A percentile compares a stretch with the other conserved stretches of the same genome.
phyloP scores from a whole-genome alignment of 2,329 filamentous ascomycete species.

The Ophiostoma sp. region DNA sequence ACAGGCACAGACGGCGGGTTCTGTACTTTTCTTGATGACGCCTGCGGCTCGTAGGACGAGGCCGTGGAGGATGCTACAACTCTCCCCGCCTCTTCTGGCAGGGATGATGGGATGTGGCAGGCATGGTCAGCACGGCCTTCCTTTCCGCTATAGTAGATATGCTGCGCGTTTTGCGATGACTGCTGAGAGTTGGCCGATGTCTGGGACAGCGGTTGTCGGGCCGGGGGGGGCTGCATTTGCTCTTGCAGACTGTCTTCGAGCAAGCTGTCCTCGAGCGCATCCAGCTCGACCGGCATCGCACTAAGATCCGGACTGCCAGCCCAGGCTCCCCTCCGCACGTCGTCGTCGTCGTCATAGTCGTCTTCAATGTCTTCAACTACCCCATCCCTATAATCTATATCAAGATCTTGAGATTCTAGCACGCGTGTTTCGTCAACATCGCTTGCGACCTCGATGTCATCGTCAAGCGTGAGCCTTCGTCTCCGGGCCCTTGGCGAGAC shows the following conservation, averaged over 20 bases:
- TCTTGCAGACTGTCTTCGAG: conserved; percentile 11
- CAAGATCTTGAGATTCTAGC: neutral
- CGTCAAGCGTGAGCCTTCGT: neutral
- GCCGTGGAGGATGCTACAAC: neutral
- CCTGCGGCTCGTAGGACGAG: neutral
- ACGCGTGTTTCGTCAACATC: neutral
- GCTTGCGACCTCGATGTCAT: neutral
- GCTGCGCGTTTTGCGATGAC: neutral
- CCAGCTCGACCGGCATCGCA: conserved; percentile 11
- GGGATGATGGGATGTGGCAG: conserved; percentile 23
- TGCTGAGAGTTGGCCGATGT: conserved; percentile 18
- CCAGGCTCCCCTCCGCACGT: neutral
- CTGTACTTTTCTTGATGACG: neutral
- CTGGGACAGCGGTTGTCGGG: conserved; percentile 15
- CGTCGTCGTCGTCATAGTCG: neutral
- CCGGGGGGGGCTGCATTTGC: neutral
- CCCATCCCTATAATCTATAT: neutral
- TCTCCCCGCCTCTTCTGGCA: conserved; percentile 24
- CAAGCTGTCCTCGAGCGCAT: neutral
- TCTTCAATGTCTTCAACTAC: neutral
- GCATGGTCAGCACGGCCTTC: neutral
- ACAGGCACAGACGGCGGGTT: conserved; percentile 2
- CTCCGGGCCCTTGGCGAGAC: conserved; percentile 18
- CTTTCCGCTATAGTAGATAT: neutral
- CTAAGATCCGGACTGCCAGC: conserved; percentile 17